phyloP scores from a whole-genome alignment of 2,329 filamentous ascomycete species.

The Fusarium armeniacum region DNA sequence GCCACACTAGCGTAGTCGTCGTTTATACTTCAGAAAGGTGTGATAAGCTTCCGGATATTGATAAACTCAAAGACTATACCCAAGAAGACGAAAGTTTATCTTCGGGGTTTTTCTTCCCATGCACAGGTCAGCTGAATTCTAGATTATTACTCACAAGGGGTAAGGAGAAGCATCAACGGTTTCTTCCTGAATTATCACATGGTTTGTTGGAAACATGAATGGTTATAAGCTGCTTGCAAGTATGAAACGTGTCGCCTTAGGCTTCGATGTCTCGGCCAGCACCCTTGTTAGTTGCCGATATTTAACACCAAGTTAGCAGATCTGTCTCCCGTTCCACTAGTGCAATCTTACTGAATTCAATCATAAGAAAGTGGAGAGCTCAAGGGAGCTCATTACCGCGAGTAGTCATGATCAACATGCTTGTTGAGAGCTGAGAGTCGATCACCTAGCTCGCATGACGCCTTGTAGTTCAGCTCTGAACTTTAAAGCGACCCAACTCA shows the following conservation, averaged over 20 bases:
- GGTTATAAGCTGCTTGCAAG: neutral
- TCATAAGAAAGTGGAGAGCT: neutral
- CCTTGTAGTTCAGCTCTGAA: neutral
- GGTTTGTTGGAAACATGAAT: neutral
- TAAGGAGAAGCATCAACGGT: fast-evolving
- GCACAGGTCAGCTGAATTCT: neutral
- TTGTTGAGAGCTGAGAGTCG: neutral
- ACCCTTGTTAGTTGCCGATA: neutral
- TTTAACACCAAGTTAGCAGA: no score
- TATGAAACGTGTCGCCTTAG: no score
- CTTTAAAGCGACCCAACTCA: fast-evolving
- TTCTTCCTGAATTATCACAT: no score
- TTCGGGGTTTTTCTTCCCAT: neutral
- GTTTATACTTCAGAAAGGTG: neutral
- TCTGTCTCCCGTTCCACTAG: neutral
- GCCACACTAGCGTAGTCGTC: fast-evolving
- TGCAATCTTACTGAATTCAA: neutral
- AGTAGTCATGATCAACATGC: neutral
- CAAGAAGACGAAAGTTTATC: no score
- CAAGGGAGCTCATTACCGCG: neutral
- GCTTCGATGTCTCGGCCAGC: neutral
- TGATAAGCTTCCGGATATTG: fast-evolving
- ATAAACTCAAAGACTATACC: neutral
- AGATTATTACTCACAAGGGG: neutral
- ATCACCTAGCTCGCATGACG: neutral